Base-by-base conservation (phyloP, 768 basidiomycete species). In the Lentinula sp. region DNA sequence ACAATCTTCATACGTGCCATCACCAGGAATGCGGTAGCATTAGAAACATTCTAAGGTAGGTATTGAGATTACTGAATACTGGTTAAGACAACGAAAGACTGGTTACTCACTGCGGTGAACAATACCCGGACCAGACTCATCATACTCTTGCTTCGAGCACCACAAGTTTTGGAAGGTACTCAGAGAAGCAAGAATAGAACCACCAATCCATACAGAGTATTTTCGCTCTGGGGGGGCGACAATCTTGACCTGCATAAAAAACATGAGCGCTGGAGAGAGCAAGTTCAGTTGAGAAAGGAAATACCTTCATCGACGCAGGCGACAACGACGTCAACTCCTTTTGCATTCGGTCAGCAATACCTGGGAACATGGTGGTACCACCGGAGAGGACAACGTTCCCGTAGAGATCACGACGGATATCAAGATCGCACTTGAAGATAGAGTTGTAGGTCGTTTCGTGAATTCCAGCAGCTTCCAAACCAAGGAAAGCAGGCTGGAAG, bases 81-180 rank as follows among this genome's bases (percentile, higher is more conserved):
- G n/a, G n/a, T 18, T 23, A 16, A 16, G 42, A 43, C 43, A 11
- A 9, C 35, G 7, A 4, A 23, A 7, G 5, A 28, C 28, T 28
- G 28, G 5, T 34, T 2, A 69, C 68, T 48, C 55, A 69, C 68
- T 69, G 56, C 69, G 65, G 71, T 82, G 80, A 60, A 82, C 80
- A 61, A 82, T 82, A 58, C 74, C 80, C 35, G 80, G 80, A 55
- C 80, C 80, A 31, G 77, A 83, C 73, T 91, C 93, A 72, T 94
- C 93, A 76, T 94, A 95, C 78, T 95, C 93, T 70, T 93, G 90
- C 76, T 92, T 92, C 61, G 88, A 87, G 76, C 89, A 89, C 93
- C 95, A 97, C 76, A 95, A 78, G 73, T 94, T 95, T 80, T 96
- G 94, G 94, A 96, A 96, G 67, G 94, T 95, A 70, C 85, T 89